Evolutionary conservation across 169 alveolate genomes (phyloP).

Genomic region (Perkinsus marinus): DNA sequence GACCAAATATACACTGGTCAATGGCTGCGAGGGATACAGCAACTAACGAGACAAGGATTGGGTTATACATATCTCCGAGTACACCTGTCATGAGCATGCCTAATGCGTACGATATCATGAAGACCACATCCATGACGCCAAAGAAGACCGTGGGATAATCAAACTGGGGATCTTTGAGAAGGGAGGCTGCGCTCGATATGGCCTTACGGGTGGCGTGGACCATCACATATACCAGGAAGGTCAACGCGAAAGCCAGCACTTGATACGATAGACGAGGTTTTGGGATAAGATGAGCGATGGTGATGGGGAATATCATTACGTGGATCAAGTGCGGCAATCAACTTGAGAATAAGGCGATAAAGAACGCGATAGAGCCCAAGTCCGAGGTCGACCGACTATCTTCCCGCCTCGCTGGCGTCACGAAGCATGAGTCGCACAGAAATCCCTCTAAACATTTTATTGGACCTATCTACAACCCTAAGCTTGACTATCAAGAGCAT

Average conservation of each 20-base stretch:
- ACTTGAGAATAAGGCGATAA: no score
- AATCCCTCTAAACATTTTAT: no score
- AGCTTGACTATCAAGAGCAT: no score
- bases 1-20: background rate
- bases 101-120: conserved; percentile 7
- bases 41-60: background rate
- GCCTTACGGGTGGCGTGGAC: background rate
- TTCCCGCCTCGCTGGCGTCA: no score
- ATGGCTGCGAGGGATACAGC: conserved; percentile 4
- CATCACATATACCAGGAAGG: background rate
- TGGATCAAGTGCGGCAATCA: no score
- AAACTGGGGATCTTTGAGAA: background rate
- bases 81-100: conserved; percentile 11
- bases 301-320: no score
- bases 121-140: background rate
- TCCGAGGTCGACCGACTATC: no score
- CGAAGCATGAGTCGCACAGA: no score
- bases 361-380: no score
- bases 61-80: conserved; percentile 10
- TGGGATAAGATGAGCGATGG: background rate
- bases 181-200: background rate
- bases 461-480: no score
- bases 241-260: background rate
- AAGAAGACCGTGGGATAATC: background rate
- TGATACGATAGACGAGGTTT: background rate